Evolutionary conservation across 768 basidiomycete species (phyloP), one percentile per base, ranked within the genome.

Genomic region (Mycena alexandri): DNA sequence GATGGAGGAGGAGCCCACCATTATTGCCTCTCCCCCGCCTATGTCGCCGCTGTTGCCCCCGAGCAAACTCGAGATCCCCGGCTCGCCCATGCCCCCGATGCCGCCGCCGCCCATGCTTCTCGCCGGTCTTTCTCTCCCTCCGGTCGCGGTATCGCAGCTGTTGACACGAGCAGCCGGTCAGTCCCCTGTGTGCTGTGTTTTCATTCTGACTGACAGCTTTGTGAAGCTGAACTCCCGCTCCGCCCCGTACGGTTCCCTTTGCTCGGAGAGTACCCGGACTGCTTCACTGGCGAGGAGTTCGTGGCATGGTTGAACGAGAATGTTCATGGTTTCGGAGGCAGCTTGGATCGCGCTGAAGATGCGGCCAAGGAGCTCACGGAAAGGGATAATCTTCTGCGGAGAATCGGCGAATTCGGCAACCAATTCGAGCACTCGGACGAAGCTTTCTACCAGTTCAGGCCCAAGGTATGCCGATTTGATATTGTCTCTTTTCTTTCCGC

Each of bases 261-360:
- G 16, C 75, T 95, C 13, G 94, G 94, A 51, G 93, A 95, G 81
- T 95, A 95, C 69, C 84, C 89, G 33, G 91, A 94, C 63, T 91
- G 92, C 65, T 96, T 97, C 79, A 90, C 89, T 17, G 96, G 96
- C 33, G 94, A 95, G 46, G 95, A 97, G 70, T 91, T 98, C 69
- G 92, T 91, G 11, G 84, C 86, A 6, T 98, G 95, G 95, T 78
- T 98, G 62, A 88, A 89, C 63, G 87, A 85, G 63, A 90, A 93
- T 69, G 89, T 96, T 3, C 87, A 88, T 67, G 93, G 87, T 10
- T 91, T 97, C 68, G 90, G 86, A 19, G 93, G 91, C 21, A 91
- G 85, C 75, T 79, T 93, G 61, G 94, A 96, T 65, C 83, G 87
- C 50, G 94, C 94, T 2, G 93, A 93, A 70, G 89, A 94, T 66